Conservation (phyloP, 73 alveolate genomes). For the Paramecium octaurelia region DNA sequence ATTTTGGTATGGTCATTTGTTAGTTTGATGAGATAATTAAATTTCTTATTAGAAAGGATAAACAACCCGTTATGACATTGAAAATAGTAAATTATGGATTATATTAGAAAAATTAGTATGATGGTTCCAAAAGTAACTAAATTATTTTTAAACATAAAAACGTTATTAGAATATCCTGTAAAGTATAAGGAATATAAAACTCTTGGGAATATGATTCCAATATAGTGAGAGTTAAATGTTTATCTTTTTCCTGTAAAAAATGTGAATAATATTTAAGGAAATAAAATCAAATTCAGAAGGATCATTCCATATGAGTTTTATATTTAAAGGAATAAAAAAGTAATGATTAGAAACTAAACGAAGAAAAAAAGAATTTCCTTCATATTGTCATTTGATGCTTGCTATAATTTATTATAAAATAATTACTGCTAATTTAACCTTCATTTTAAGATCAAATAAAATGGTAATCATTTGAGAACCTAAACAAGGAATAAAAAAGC, state of each 20-base stretch:
- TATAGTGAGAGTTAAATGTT: background rate
- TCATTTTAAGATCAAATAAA: background rate
- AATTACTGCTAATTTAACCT: background rate
- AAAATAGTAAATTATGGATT: background rate
- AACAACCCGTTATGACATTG: background rate
- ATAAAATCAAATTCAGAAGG: background rate
- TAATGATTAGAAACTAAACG: background rate
- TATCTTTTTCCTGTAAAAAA: background rate
- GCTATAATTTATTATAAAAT: background rate
- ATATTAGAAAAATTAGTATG: background rate
- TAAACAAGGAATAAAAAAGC: background rate
- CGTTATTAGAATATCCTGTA: background rate
- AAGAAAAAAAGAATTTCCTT: background rate
- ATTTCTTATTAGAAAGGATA: background rate
- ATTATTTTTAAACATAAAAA: background rate
- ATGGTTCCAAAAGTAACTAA: background rate
- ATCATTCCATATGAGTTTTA: background rate
- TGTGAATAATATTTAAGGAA: background rate
- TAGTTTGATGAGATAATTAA: background rate
- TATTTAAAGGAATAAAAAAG: background rate
- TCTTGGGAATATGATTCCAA: background rate
- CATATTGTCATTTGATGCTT: background rate
- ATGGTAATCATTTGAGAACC: background rate
- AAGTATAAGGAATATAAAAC: background rate
- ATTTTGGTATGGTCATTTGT: background rate